These are phyloP conservation scores for Geranomyces michiganensis DNA, from an alignment of 192 early-diverging fungal genomes.

Conservation along the genomic window DNA sequence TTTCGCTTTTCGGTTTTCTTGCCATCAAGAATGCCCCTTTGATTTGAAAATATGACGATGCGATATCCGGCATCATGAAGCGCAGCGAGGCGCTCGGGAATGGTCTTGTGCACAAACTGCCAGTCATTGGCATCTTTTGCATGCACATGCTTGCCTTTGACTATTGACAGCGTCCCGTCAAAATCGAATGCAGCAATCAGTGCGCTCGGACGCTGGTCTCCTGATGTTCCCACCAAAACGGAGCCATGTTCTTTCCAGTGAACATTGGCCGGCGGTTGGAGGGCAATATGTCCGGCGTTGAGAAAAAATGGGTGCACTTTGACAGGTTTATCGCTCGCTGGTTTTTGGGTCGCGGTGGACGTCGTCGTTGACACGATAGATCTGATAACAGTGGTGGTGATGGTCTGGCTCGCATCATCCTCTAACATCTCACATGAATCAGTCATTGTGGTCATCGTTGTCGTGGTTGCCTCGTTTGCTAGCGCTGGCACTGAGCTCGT, in stretches of 20 bases:
- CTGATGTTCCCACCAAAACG: conserved; percentile 16
- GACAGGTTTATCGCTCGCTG: neutral
- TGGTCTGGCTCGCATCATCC: neutral
- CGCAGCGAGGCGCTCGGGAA: conserved; percentile 62
- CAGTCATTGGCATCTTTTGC: conserved; percentile 80
- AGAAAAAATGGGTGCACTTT: conserved; percentile 16
- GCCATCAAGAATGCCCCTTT: conserved; percentile 55
- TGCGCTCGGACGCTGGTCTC: neutral
- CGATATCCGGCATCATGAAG: conserved; percentile 61
- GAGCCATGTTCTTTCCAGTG: conserved; percentile 7
- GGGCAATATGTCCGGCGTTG: neutral
- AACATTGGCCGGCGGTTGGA: neutral
- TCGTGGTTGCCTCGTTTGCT: neutral
- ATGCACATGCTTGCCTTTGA: conserved; percentile 62
- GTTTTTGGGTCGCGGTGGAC: neutral
- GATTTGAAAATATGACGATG: conserved; percentile 78
- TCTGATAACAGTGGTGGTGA: neutral
- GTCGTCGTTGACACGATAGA: neutral
- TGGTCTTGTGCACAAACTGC: conserved; percentile 62
- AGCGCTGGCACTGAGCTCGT: too few relatives aligned
- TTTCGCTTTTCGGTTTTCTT: conserved; percentile 29
- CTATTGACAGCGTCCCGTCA: conserved; percentile 76
- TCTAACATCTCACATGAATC: neutral
- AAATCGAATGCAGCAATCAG: conserved; percentile 76
- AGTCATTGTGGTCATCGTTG: neutral